Evolutionary conservation across 805 yeast species (phyloP), one percentile per base, ranked within the genome.

Genomic region (Ogataea angusta): DNA sequence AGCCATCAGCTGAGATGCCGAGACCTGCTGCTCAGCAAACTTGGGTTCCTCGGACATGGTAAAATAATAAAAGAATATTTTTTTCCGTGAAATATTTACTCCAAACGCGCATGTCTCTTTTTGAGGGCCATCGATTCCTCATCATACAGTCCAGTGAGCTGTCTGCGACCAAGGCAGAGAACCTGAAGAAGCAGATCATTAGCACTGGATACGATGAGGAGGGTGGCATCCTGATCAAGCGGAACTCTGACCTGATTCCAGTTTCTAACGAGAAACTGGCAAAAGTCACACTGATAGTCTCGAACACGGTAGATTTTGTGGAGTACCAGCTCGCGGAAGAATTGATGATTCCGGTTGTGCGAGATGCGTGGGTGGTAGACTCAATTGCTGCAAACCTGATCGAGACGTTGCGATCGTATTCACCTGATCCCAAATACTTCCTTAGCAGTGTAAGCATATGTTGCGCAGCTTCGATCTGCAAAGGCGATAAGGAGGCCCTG

Each of bases 371-470:
- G 88, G 66, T 85, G 2, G 48, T 59, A 21, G 78, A 73, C 27
- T 73, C 82, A 2, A 53, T 71, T 0, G 53, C 53, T 7, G 57
- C 57, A 19, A 63, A 64, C 0, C 68, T 72, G 39, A 57, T 72
- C 10, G 67, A 71, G 19, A 76, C 83, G 5, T 67, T 73, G 29
- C 70, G 80, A 41, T 70, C 75, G 2, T 89, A 74, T 58, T 78
- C 86, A 12, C 95, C 96, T 0, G 84, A 83, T 54, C 83, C 86
- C 7, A 67, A 67, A 21, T 78, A 74, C 43, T 74, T 85, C 46
- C 68, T 91, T 56, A 79, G 78, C 45, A 73, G 76, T 38, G 73
- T 77, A 13, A 75, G 76, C 47, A 65, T 87, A 1, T 33, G 53
- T 16, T 45, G 53, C 24, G 78, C 87, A 45, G 70, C 78, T 10